phyloP scores from a whole-genome alignment of 192 early-diverging fungal species.

The Linnemannia hyalina region DNA sequence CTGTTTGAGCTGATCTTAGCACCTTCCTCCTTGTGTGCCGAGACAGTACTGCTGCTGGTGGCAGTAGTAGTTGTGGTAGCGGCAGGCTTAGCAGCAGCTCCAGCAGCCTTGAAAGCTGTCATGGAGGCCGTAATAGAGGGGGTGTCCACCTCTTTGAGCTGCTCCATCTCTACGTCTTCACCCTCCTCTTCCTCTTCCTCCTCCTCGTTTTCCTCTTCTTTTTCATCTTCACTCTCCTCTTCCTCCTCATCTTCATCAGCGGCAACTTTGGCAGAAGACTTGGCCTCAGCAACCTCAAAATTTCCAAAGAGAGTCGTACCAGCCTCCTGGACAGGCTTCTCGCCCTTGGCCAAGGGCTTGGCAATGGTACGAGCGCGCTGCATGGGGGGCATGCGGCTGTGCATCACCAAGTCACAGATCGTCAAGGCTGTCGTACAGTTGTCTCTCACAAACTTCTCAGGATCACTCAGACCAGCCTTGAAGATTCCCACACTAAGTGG shows the following conservation, averaged over 20 bases:
- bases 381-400: conserved; percentile 67
- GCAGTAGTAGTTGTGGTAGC: not conserved
- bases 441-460: conserved; percentile 55
- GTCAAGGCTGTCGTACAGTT: conserved; percentile 55
- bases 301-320: conserved; percentile 34
- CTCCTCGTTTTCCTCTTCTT: conserved; percentile 17
- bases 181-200: conserved; percentile 17
- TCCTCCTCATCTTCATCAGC: conserved; percentile 10
- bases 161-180: conserved; percentile 33
- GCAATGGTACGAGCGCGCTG: conserved; percentile 41
- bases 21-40: not conserved
- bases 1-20: not conserved
- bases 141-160: not conserved
- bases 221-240: conserved; percentile 14
- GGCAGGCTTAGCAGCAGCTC: not conserved
- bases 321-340: conserved; percentile 41
- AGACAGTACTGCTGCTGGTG: not conserved
- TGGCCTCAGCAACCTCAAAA: conserved; percentile 15
- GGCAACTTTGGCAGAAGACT: not conserved
- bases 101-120: conserved; percentile 43
- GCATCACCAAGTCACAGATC: conserved; percentile 68
- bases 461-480: conserved; percentile 48
- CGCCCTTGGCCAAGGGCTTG: conserved; percentile 23
- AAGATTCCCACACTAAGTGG: conserved; percentile 48
- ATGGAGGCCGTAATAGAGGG: conserved; percentile 12